Percentiles rank a stretch among this genome's conserved stretches.
These are phyloP conservation scores for Cucurbitaria berberidis DNA, from an alignment of 2,329 filamentous ascomycete species.

Conservation along the genomic window DNA sequence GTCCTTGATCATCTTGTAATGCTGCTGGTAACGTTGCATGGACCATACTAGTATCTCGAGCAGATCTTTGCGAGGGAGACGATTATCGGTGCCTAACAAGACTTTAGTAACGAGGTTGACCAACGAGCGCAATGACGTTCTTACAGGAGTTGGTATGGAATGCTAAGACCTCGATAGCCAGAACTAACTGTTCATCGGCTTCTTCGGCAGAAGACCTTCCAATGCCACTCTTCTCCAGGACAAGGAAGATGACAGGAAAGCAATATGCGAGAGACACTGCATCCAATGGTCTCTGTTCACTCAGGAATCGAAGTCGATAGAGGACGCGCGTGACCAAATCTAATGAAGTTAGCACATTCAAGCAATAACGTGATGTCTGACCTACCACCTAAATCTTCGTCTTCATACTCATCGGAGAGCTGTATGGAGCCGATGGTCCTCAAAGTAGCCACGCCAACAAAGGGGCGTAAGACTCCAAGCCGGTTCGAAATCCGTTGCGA, in stretches of 20 bases:
- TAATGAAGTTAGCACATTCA: constrained; percentile 31
- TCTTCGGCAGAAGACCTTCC: constrained; percentile 72
- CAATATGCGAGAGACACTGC: constrained; percentile 85
- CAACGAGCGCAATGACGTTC: constrained; percentile 18
- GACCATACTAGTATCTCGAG: constrained; percentile 74
- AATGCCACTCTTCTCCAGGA: constrained; percentile 81
- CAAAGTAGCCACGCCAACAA: constrained; percentile 86
- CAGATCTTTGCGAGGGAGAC: constrained; percentile 77
- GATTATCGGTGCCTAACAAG: constrained; percentile 65
- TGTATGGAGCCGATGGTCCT: constrained; percentile 77
- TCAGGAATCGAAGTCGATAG: constrained; percentile 86
- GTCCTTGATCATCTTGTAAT: constrained; percentile 95
- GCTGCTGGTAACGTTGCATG: constrained; percentile 88
- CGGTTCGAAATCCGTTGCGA: constrained; percentile 75
- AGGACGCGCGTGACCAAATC: constrained; percentile 82
- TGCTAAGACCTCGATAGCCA: constrained; percentile 85
- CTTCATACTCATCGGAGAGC: constrained; percentile 72
- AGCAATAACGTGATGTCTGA: not conserved
- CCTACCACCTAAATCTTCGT: constrained; percentile 75
- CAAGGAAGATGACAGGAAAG: constrained; percentile 78
- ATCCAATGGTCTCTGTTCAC: constrained; percentile 94
- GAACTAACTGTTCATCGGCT: constrained; percentile 84
- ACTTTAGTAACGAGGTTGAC: constrained; percentile 18
- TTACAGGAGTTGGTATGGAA: constrained; percentile 83
- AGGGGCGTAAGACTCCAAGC: constrained; percentile 77